Evolutionary conservation across 352 stramenopile species (phyloP).

Genomic region (Elongisporangium undulatum): DNA sequence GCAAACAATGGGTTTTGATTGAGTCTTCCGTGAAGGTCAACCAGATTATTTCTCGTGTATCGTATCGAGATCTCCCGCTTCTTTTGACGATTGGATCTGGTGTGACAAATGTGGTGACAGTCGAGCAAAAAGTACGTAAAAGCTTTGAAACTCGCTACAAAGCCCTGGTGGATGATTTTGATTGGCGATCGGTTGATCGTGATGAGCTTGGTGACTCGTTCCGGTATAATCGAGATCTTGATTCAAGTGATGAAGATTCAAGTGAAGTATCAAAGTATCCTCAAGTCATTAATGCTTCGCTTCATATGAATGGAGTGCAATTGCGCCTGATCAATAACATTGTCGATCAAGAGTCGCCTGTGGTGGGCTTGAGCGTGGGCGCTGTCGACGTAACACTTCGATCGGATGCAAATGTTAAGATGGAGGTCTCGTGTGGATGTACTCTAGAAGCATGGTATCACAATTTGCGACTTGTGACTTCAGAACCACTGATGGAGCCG

Average conservation of each 20-base stretch:
- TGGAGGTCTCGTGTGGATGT: slow-evolving; percentile 34
- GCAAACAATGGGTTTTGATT: slow-evolving; percentile 33
- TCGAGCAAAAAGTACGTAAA: slow-evolving; percentile 39
- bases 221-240: slow-evolving; percentile 32
- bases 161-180: slow-evolving; percentile 32
- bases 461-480: slow-evolving; percentile 75
- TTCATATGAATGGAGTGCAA: slow-evolving; percentile 35
- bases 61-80: slow-evolving; percentile 69
- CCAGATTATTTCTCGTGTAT: slow-evolving; percentile 47
- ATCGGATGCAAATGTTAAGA: slow-evolving; percentile 23
- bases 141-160: slow-evolving; percentile 29
- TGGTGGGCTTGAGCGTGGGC: slow-evolving; percentile 59
- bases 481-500: slow-evolving; percentile 80
- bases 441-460: slow-evolving; percentile 78
- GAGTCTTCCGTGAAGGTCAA: slow-evolving; percentile 39
- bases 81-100: slow-evolving; percentile 48
- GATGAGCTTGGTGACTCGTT: slow-evolving; percentile 23
- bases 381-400: slow-evolving; percentile 27
- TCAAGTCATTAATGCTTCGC: slow-evolving; percentile 10
- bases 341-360: slow-evolving; percentile 71
- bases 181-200: slow-evolving; percentile 30
- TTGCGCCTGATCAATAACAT: slow-evolving; percentile 84
- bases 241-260: slow-evolving; percentile 8
- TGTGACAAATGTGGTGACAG: slow-evolving; percentile 26
- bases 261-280: slow-evolving; percentile 1